Percentiles rank a stretch among this genome's conserved stretches.
These are phyloP conservation scores for Ananas comosus DNA, from an alignment of 176 grass and related monocot genomes.

Conservation along the genomic window DNA sequence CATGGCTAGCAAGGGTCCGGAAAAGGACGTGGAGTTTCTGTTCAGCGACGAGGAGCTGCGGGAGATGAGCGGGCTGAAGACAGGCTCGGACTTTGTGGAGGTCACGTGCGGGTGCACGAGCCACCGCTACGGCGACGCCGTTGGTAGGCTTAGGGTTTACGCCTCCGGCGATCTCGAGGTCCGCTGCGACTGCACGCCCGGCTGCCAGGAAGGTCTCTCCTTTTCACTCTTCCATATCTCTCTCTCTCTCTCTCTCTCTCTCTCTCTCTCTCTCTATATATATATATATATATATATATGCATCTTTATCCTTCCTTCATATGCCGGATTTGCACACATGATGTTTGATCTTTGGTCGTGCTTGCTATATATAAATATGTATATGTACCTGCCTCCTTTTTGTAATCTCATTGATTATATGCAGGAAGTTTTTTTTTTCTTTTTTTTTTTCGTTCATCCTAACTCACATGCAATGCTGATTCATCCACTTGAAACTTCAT, in stretches of 20 bases:
- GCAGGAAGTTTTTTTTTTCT: background rate
- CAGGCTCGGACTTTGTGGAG: slow-evolving; percentile 53
- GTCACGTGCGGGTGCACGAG: slow-evolving; percentile 97
- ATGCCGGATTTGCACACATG: slow-evolving; percentile 22
- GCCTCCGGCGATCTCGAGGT: slow-evolving; percentile 78
- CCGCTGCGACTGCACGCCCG: slow-evolving; percentile 81
- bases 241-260: too few species aligned
- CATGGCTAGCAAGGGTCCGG: slow-evolving; percentile 34
- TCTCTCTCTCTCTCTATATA: too few species aligned
- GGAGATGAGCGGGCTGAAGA: slow-evolving; percentile 63
- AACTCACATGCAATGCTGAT: slow-evolving; percentile 52
- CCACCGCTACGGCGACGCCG: slow-evolving; percentile 93
- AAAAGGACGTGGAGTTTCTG: slow-evolving; percentile 21
- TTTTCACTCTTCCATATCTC: background rate
- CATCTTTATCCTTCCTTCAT: background rate
- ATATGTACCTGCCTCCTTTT: background rate
- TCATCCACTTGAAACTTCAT: slow-evolving; percentile 1
- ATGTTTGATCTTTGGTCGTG: slow-evolving; percentile 29
- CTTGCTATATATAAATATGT: background rate
- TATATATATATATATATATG: too few species aligned
- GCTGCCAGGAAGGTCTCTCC: slow-evolving; percentile 74
- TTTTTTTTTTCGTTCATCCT: background rate
- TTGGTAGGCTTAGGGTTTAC: slow-evolving; percentile 74
- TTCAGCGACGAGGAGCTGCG: slow-evolving; percentile 82
- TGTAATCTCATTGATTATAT: background rate